Conservation (phyloP, 2,329 filamentous ascomycete genomes). For the Capronia coronata region DNA sequence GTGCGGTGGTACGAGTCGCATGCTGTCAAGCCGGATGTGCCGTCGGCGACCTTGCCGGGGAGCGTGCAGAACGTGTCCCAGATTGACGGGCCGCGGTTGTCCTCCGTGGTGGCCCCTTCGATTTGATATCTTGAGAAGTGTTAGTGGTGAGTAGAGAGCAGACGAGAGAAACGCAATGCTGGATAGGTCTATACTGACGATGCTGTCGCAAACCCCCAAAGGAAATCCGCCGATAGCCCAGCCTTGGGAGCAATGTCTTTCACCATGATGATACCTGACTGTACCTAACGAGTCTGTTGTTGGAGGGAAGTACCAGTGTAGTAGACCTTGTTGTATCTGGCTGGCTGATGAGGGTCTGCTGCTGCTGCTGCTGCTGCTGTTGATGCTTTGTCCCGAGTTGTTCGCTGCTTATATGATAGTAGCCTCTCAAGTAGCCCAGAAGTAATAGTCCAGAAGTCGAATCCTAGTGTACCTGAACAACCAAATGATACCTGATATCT, state of each 20-base stretch:
- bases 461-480: too few relatives aligned
- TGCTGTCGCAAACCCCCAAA: slow-evolving; percentile 75
- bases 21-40: slow-evolving; percentile 65
- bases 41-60: slow-evolving; percentile 75
- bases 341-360: too few relatives aligned
- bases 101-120: slow-evolving; percentile 66
- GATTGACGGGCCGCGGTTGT: slow-evolving; percentile 74
- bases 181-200: slow-evolving; percentile 48
- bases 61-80: slow-evolving; percentile 85
- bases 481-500: too few relatives aligned
- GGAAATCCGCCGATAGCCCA: slow-evolving; percentile 60
- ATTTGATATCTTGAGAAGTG: slow-evolving; percentile 71
- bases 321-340: too few relatives aligned
- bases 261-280: slow-evolving; percentile 13
- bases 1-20: slow-evolving; percentile 84
- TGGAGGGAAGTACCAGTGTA: neutral
- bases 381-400: too few relatives aligned
- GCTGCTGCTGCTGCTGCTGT: too few relatives aligned
- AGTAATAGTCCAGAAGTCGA: too few relatives aligned
- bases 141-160: neutral
- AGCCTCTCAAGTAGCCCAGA: too few relatives aligned
- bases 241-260: slow-evolving; percentile 26
- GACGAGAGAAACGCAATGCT: too few relatives aligned
- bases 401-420: too few relatives aligned
- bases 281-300: too few relatives aligned